These are phyloP conservation scores for Trichoderma guizhouense DNA, from an alignment of 2,329 filamentous ascomycete species.

Conservation along the genomic window DNA sequence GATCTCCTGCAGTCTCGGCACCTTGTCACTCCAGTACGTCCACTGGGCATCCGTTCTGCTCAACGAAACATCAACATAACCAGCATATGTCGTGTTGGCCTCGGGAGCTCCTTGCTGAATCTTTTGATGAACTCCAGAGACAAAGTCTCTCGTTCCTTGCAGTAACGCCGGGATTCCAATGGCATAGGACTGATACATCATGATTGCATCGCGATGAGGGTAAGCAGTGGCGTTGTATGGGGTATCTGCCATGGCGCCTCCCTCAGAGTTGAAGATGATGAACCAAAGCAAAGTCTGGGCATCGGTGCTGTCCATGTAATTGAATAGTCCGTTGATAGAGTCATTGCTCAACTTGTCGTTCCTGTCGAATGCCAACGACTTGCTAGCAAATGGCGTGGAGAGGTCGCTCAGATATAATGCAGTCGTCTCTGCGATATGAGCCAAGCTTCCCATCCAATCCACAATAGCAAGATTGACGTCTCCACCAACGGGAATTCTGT, in stretches of 20 bases:
- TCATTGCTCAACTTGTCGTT: slow-evolving; percentile 46
- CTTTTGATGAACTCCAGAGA: slow-evolving; percentile 48
- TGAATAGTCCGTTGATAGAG: slow-evolving; percentile 48
- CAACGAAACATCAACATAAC: slow-evolving; percentile 57
- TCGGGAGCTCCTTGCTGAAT: slow-evolving; percentile 38
- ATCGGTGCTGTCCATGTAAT: slow-evolving; percentile 48
- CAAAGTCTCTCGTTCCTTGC: slow-evolving; percentile 46
- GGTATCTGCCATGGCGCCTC: slow-evolving; percentile 57
- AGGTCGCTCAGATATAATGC: slow-evolving; percentile 46
- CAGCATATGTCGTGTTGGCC: slow-evolving; percentile 55
- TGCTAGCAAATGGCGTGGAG: slow-evolving; percentile 53
- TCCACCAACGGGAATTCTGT: slow-evolving; percentile 43
- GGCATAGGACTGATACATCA: slow-evolving; percentile 62
- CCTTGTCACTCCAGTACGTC: slow-evolving; percentile 55
- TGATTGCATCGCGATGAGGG: slow-evolving; percentile 60
- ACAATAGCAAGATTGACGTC: slow-evolving; percentile 46
- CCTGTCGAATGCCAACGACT: slow-evolving; percentile 52
- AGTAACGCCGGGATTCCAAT: slow-evolving; percentile 47
- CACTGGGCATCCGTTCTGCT: slow-evolving; percentile 40
- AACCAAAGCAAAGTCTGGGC: slow-evolving; percentile 57
- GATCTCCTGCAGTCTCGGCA: slow-evolving; percentile 44
- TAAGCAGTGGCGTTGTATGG: slow-evolving; percentile 57
- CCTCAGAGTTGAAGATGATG: slow-evolving; percentile 60
- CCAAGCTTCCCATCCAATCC: slow-evolving; percentile 61
- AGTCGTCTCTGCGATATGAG: slow-evolving; percentile 48